Percentiles rank a stretch among this genome's conserved stretches.
These are phyloP conservation scores for Alternaria triticina DNA, from an alignment of 2,329 filamentous ascomycete genomes.

Conservation along the genomic window DNA sequence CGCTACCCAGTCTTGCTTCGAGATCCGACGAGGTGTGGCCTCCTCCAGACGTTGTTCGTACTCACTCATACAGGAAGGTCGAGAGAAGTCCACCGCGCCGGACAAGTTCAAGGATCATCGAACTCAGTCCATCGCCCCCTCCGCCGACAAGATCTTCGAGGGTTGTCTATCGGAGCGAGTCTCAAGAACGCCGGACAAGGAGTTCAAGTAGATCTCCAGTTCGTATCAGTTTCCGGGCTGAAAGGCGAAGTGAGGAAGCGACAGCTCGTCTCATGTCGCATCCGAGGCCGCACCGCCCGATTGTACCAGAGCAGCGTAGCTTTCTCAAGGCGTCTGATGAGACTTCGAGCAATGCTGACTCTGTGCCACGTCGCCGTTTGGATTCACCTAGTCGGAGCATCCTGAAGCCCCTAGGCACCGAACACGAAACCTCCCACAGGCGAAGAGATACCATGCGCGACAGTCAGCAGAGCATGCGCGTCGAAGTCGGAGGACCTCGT, in stretches of 20 bases:
- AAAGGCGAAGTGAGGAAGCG: constrained; percentile 24
- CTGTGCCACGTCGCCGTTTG: constrained; percentile 6
- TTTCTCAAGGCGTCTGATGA: constrained; percentile 24
- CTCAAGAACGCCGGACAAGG: constrained; percentile 19
- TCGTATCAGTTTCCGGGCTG: constrained; percentile 6
- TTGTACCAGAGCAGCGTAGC: constrained; percentile 25
- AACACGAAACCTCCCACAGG: constrained; percentile 23
- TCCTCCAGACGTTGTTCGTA: constrained; percentile 31
- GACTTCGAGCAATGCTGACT: constrained; percentile 20
- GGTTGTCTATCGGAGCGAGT: constrained; percentile 21
- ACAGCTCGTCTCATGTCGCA: constrained; percentile 33
- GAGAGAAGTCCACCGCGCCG: constrained; percentile 10
- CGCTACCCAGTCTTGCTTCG: constrained; percentile 7
- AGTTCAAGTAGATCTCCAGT: constrained; percentile 20
- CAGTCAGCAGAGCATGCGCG: constrained; percentile 35
- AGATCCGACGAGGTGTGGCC: constrained; percentile 28
- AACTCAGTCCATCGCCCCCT: constrained; percentile 34
- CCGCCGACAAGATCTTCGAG: constrained; percentile 21
- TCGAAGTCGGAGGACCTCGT: constrained; percentile 37
- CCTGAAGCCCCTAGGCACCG: constrained; percentile 25
- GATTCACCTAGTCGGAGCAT: constrained; percentile 33
- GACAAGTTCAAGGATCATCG: constrained; percentile 26
- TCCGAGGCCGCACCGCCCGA: constrained; percentile 29
- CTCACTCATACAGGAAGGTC: constrained; percentile 27
- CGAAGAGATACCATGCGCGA: constrained; percentile 23